phyloP scores from a whole-genome alignment of 208 protist genomes.

The Leishmania gerbilli region DNA sequence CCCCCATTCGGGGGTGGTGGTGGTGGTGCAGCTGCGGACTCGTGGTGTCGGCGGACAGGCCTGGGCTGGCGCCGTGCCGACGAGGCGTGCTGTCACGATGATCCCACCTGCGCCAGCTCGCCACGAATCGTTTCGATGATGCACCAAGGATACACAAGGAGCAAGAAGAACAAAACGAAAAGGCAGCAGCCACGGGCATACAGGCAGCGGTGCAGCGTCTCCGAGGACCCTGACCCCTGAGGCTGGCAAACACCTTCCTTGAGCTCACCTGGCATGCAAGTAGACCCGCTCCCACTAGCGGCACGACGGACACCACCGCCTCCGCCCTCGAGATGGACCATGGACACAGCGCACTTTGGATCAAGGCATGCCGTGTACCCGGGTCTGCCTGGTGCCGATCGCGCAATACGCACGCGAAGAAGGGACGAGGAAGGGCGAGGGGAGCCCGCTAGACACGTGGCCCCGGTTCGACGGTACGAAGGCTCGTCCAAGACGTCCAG shows the following conservation, averaged over 20 bases:
- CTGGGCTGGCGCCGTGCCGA: not conserved
- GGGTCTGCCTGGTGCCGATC: not conserved
- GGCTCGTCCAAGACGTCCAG: not conserved
- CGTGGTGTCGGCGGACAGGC: not conserved
- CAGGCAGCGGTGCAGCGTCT: not conserved
- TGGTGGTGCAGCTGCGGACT: not conserved
- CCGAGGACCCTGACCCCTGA: not conserved
- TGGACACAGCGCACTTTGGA: not conserved
- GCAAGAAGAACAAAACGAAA: not conserved
- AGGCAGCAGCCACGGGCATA: not conserved
- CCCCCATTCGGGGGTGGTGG: not conserved
- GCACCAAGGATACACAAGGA: not conserved
- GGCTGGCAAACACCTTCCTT: not conserved
- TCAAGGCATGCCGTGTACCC: not conserved
- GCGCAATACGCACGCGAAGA: not conserved
- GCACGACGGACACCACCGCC: not conserved
- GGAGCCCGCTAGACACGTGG: not conserved
- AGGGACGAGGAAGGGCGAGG: not conserved
- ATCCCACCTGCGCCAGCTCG: not conserved
- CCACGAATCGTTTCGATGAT: not conserved
- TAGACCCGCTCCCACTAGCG: not conserved
- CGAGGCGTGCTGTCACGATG: not conserved
- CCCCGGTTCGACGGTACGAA: not conserved
- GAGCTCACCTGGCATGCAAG: not conserved
- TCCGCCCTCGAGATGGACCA: not conserved